Percentiles rank a stretch among this genome's conserved stretches.
Conservation (phyloP, 495 filamentous ascomycete species). For the Recurvomyces mirabilis region DNA sequence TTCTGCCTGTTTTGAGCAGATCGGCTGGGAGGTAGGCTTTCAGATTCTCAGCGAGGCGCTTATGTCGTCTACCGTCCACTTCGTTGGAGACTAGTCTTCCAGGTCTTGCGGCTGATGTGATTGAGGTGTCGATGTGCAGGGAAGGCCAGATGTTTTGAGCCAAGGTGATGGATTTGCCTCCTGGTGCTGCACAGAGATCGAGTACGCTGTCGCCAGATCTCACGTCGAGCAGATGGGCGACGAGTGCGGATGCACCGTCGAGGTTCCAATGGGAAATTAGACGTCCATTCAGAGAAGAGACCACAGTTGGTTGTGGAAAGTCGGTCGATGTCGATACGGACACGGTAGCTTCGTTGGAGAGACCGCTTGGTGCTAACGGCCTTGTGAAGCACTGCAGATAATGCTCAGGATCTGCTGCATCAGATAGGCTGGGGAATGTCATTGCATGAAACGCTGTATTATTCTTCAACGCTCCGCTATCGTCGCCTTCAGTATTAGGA, state of each 20-base stretch:
- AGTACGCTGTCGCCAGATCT: constrained; percentile 9
- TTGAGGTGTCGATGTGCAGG: background rate
- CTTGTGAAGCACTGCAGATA: constrained; percentile 3
- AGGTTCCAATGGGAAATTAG: constrained; percentile 16
- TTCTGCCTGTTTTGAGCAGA: background rate
- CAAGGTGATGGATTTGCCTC: constrained; percentile 14
- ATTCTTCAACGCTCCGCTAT: too few relatives aligned
- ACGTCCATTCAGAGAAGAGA: background rate
- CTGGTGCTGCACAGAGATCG: constrained; percentile 17
- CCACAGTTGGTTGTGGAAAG: constrained; percentile 5
- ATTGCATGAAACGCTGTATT: too few relatives aligned
- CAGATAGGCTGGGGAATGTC: too few relatives aligned
- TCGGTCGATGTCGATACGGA: background rate
- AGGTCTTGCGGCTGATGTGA: background rate
- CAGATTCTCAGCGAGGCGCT: constrained; percentile 9
- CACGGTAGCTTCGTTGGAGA: too few relatives aligned
- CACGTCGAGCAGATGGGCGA: constrained; percentile 9
- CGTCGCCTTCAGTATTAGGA: too few relatives aligned
- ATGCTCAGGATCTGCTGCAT: too few relatives aligned
- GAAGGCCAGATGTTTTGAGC: constrained; percentile 7
- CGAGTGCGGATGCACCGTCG: constrained; percentile 12
- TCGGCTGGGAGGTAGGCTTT: constrained; percentile 12
- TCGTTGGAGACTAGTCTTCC: constrained; percentile 12
- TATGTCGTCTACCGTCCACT: constrained; percentile 5
- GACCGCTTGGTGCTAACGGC: too few relatives aligned